A percentile compares a stretch with the other conserved stretches of the same genome.
These are phyloP conservation scores for Eucalyptus regnans DNA, from an alignment of 345 rosid species.

Conservation along the genomic window DNA sequence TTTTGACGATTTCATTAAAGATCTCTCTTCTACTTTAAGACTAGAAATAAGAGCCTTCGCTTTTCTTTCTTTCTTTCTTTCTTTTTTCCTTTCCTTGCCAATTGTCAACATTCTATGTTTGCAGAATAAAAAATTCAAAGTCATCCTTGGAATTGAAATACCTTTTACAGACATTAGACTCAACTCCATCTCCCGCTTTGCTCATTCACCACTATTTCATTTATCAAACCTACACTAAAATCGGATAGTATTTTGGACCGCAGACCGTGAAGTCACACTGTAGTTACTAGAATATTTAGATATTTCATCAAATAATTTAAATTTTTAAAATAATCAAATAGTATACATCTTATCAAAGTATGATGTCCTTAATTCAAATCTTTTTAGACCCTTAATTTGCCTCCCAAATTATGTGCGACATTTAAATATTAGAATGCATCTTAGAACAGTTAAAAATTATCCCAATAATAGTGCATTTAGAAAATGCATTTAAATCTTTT, in stretches of 20 bases:
- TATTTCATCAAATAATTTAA: not conserved
- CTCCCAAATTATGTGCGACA: not conserved
- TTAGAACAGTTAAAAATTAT: not conserved
- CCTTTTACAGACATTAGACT: not conserved
- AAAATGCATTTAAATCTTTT: not conserved
- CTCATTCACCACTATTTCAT: not conserved
- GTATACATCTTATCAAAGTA: not conserved
- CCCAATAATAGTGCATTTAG: fast-evolving
- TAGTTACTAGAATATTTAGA: not conserved
- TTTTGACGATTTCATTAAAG: not conserved
- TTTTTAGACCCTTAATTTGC: not conserved
- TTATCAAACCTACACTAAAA: not conserved
- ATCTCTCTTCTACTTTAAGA: not conserved
- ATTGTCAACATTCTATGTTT: not conserved
- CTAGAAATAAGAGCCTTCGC: not conserved
- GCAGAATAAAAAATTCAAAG: not conserved
- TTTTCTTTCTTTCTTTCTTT: not conserved
- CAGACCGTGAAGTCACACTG: not conserved
- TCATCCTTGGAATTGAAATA: not conserved
- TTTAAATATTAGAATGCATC: not conserved
- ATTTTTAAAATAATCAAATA: fast-evolving
- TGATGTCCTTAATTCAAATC: not conserved
- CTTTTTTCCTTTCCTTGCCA: not conserved
- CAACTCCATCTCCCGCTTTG: not conserved
- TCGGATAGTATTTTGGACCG: not conserved